Conservation (phyloP, 768 basidiomycete genomes). For the Butyriboletus loyo region DNA sequence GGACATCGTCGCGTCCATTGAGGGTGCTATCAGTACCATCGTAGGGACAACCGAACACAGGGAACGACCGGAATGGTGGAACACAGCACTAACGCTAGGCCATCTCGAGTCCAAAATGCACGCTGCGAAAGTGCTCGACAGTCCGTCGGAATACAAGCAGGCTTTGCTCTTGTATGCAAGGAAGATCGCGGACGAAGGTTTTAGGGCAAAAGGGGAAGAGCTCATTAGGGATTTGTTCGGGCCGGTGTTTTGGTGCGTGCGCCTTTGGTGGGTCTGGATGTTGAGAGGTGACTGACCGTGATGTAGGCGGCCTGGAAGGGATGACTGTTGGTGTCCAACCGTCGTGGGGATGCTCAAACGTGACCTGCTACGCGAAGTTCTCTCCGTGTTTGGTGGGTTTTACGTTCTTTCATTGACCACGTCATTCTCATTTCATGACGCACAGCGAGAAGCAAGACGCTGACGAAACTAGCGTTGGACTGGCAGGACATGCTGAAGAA, state of each 20-base stretch:
- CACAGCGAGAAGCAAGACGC: conserved; percentile 68
- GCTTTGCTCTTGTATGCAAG: conserved; percentile 74
- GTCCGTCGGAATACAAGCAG: conserved; percentile 80
- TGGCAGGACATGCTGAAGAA: conserved; percentile 82
- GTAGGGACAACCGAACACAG: conserved; percentile 36
- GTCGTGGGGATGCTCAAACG: conserved; percentile 75
- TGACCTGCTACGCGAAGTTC: conserved; percentile 78
- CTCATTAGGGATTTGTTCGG: conserved; percentile 87
- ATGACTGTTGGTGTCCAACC: conserved; percentile 63
- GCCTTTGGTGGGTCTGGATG: background rate
- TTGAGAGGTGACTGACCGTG: background rate
- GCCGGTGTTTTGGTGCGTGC: conserved; percentile 81
- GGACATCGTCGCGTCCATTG: conserved; percentile 52
- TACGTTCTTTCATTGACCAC: background rate
- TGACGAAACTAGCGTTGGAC: conserved; percentile 70
- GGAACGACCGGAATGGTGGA: conserved; percentile 76
- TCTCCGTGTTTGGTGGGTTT: conserved; percentile 70
- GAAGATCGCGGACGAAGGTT: conserved; percentile 87
- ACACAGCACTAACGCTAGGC: conserved; percentile 75
- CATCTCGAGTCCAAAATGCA: conserved; percentile 84
- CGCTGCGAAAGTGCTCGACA: conserved; percentile 72
- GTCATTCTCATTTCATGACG: conserved; percentile 4
- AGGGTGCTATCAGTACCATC: conserved; percentile 54
- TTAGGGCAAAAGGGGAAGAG: conserved; percentile 86
- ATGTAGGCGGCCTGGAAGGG: conserved; percentile 61